Conservation (phyloP, 257 asterid genomes). For the Solanum stenotomum region DNA sequence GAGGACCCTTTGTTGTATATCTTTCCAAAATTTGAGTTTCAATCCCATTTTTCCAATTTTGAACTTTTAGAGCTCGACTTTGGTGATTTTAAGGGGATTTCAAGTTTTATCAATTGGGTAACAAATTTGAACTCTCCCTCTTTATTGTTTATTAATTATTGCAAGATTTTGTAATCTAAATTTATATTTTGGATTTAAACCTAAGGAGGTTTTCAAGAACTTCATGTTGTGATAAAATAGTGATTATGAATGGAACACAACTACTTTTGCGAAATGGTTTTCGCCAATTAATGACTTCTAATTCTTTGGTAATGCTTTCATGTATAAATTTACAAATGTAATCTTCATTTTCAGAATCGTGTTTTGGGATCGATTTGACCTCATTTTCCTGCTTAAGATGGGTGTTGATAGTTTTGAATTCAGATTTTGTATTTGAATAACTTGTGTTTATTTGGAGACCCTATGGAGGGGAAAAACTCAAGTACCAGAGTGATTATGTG, state of each 20-base stretch:
- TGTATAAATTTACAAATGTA: too few species aligned
- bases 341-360: neutral
- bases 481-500: neutral
- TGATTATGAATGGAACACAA: neutral
- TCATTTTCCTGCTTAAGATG: neutral
- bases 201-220: too few species aligned
- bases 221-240: too few species aligned
- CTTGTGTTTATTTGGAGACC: neutral
- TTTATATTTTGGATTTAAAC: too few species aligned
- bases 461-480: neutral
- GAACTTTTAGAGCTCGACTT: neutral
- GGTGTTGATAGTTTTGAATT: neutral
- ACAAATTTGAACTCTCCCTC: too few species aligned
- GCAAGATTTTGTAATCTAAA: too few species aligned
- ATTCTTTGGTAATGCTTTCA: neutral
- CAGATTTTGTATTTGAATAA: neutral
- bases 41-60: neutral
- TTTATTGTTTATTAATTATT: too few species aligned
- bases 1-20: neutral
- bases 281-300: neutral
- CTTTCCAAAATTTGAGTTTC: too few species aligned
- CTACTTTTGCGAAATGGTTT: too few species aligned
- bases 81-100: neutral
- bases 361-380: neutral
- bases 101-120: neutral